Evolutionary conservation across 306 rosid species (phyloP), one percentile per base, ranked within the genome.

Genomic region (Potentilla sterilis): DNA sequence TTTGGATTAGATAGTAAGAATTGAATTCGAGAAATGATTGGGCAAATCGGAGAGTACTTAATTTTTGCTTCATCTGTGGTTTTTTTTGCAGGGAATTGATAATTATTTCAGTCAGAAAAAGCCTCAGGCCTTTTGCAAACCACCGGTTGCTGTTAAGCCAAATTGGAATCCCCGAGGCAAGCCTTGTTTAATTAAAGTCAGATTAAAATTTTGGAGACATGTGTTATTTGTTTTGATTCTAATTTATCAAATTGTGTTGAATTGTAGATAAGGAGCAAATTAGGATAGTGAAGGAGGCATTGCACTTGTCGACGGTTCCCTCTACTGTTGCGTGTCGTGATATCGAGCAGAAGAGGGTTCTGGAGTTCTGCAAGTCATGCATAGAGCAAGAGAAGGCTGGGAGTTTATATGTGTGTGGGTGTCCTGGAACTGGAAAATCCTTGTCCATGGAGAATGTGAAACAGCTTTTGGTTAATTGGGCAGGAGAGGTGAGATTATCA

Each of bases 391-490:
- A 85, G 72, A 95, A 87, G 80, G 82, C 97, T n/a, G 93, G 91
- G 73, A 89, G 97, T 82, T 73, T 95, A 19, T 95, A 92, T 48
- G 81, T 92, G 0, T 92, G 99, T 32, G 99, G 99, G 24, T 90
- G 97, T 59, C 97, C 99, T 0, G 99, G 99, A 55, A 92, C 99
- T 0, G 97, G 97, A 16, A 95, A 95, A 75, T 87, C 99, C 0
- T 77, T 92, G 55, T 89, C 97, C 35, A 89, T 89, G 87, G 97
- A 85, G 48, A 95, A 85, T 78, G 89, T 95, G 76, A 90, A 89
- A 72, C 80, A 59, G 43, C 58, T 18, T 67, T 78, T 95, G 68
- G 81, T 80, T 55, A 80, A 83, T 55, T 95, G 99, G 99, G 88
- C 87, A 32, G 61, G 15, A 12, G 85, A 92, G 93, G 99, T 85